phyloP scores from a whole-genome alignment of 1,284 basidiomycete species.

The Mycena sp. region DNA sequence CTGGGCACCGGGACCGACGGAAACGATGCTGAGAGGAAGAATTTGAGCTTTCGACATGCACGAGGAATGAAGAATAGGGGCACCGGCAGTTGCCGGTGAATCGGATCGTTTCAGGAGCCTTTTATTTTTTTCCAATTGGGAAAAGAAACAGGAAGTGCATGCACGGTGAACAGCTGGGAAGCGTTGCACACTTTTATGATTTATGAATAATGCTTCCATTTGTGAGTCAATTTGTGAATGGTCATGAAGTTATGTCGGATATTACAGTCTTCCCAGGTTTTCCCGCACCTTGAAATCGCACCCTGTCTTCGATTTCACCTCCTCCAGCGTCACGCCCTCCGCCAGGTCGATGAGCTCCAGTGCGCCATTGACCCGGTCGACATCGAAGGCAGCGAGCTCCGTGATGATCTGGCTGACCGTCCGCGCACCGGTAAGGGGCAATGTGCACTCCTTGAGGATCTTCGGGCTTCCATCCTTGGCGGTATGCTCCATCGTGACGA shows the following conservation, averaged over 20 bases:
- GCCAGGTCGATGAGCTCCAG: constrained; percentile 86
- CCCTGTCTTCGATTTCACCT: constrained; percentile 87
- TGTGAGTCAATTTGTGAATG: too few relatives aligned
- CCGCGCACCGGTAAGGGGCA: constrained; percentile 89
- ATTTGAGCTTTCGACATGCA: too few relatives aligned
- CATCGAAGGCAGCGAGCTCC: constrained; percentile 91
- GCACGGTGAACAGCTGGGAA: too few relatives aligned
- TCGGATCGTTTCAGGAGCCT: too few relatives aligned
- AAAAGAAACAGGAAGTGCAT: too few relatives aligned
- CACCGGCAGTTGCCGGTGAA: too few relatives aligned
- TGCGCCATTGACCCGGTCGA: constrained; percentile 79
- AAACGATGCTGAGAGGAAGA: too few relatives aligned
- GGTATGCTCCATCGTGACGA: constrained; percentile 90
- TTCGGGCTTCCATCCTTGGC: constrained; percentile 92
- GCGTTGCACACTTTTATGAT: too few relatives aligned
- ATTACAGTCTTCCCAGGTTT: constrained; percentile 47
- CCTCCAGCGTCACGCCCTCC: constrained; percentile 84
- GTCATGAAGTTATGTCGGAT: background rate
- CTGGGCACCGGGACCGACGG: too few relatives aligned
- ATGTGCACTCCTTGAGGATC: constrained; percentile 82
- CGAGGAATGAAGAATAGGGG: too few relatives aligned
- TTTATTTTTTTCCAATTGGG: too few relatives aligned
- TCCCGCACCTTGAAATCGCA: constrained; percentile 75
- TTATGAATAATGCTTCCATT: too few relatives aligned
- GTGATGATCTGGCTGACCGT: constrained; percentile 93